Percentiles rank a stretch among this genome's conserved stretches.
Conservation (phyloP, 2,329 filamentous ascomycete species). For the Cladosporium sp. region DNA sequence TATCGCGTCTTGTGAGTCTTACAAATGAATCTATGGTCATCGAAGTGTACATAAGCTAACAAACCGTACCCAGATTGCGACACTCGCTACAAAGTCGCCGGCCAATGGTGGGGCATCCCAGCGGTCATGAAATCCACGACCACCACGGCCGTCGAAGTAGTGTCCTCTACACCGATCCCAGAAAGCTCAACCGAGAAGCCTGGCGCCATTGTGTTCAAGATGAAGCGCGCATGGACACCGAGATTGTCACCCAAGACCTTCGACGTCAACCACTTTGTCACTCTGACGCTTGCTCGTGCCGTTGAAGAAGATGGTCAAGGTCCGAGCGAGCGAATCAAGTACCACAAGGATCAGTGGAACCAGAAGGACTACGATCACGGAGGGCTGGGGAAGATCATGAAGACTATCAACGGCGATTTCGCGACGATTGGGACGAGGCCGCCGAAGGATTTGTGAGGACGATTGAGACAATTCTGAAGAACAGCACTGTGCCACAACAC, state of each 20-base stretch:
- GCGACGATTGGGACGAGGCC: constrained; percentile 46
- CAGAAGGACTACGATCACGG: constrained; percentile 51
- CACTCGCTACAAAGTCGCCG: constrained; percentile 54
- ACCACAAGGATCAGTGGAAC: constrained; percentile 55
- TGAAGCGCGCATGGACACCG: constrained; percentile 51
- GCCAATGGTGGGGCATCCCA: constrained; percentile 50
- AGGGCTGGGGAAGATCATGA: constrained; percentile 49
- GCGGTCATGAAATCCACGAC: constrained; percentile 22
- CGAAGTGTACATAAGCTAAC: neutral
- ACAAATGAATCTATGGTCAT: neutral
- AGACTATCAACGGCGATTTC: constrained; percentile 52
- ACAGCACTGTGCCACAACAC: too few relatives aligned
- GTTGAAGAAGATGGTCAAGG: constrained; percentile 23
- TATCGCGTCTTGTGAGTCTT: constrained; percentile 35
- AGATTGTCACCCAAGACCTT: constrained; percentile 33
- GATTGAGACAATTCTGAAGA: neutral
- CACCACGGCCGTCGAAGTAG: constrained; percentile 22
- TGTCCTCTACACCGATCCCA: constrained; percentile 37
- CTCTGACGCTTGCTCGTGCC: constrained; percentile 36
- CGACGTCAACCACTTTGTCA: constrained; percentile 44
- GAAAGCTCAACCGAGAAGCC: constrained; percentile 44
- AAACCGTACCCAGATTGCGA: constrained; percentile 35
- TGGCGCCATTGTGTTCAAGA: constrained; percentile 49
- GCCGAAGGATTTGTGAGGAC: constrained; percentile 32
- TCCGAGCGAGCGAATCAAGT: constrained; percentile 44